phyloP scores from a whole-genome alignment of 2,329 filamentous ascomycete species.

The Neofusicoccum laricinum region DNA sequence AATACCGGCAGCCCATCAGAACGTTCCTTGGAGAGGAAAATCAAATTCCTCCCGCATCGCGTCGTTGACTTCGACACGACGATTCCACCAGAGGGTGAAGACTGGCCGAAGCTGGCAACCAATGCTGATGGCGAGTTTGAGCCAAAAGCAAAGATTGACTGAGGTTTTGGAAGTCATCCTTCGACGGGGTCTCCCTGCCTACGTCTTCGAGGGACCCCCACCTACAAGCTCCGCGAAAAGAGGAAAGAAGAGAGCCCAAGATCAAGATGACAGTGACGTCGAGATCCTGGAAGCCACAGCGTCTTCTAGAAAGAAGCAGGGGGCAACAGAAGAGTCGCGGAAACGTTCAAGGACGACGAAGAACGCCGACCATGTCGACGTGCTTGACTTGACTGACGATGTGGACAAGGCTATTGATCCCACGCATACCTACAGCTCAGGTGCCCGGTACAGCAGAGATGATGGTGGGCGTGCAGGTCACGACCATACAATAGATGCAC shows the following conservation, averaged over 20 bases:
- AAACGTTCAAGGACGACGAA: not conserved
- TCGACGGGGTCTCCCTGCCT: conserved; percentile 26
- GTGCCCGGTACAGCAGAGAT: no score
- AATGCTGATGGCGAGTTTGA: conserved; percentile 33
- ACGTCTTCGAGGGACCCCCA: conserved; percentile 23
- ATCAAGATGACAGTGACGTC: not conserved
- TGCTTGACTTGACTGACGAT: not conserved
- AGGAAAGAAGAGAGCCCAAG: not conserved
- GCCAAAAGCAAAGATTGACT: conserved; percentile 31
- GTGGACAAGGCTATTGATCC: not conserved
- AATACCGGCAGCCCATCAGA: conserved; percentile 14
- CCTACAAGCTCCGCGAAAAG: conserved; percentile 16
- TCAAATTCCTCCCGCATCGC: conserved; percentile 36
- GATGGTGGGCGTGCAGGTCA: not conserved
- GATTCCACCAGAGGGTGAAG: not conserved
- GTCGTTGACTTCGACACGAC: conserved; percentile 24
- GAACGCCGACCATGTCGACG: not conserved
- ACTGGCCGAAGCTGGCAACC: conserved; percentile 28
- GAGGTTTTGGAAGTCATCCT: conserved; percentile 36
- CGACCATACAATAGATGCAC: not conserved
- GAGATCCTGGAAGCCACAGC: not conserved
- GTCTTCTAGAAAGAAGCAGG: not conserved
- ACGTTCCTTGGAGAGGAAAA: conserved; percentile 27
- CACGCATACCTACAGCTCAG: no score
- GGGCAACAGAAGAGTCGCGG: not conserved